phyloP scores from a whole-genome alignment of 1,284 basidiomycete species.

The Xanthoconium separans region DNA sequence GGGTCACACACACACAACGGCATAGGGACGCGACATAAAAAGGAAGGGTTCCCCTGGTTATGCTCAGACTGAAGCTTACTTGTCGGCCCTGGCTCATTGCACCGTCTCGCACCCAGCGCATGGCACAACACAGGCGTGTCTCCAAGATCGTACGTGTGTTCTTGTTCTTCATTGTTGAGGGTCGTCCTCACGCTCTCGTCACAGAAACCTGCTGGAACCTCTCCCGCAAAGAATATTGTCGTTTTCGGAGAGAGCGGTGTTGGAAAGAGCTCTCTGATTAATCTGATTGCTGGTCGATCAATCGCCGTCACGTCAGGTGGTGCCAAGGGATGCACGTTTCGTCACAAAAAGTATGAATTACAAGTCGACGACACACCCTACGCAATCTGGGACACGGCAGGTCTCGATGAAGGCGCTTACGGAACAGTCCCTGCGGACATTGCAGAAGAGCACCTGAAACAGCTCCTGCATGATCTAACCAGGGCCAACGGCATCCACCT shows the following conservation, averaged over 20 bases:
- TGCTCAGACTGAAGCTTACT: conserved; percentile 10
- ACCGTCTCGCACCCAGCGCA: conserved; percentile 15
- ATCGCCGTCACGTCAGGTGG: conserved; percentile 28
- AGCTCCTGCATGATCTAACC: conserved; percentile 23
- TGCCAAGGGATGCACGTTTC: conserved; percentile 31
- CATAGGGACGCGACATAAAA: conserved; percentile 22
- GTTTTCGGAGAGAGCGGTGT: conserved; percentile 31
- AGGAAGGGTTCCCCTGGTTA: conserved; percentile 5
- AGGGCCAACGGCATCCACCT: conserved; percentile 28
- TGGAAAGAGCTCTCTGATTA: conserved; percentile 33
- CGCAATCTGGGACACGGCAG: conserved; percentile 30
- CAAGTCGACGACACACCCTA: conserved; percentile 23
- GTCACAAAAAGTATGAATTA: conserved; percentile 29
- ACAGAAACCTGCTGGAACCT: conserved; percentile 7
- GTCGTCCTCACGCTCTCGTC: conserved; percentile 4
- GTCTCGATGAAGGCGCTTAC: conserved; percentile 31
- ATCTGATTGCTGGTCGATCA: conserved; percentile 33
- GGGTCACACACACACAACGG: conserved; percentile 3
- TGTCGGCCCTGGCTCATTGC: conserved; percentile 7
- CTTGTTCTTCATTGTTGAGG: neutral
- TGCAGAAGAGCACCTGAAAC: conserved; percentile 29
- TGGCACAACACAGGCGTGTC: conserved; percentile 21
- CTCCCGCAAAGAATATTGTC: conserved; percentile 24
- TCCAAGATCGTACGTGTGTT: conserved; percentile 16
- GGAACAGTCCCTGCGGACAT: conserved; percentile 30